Evolutionary conservation across 1,284 basidiomycete genomes (phyloP).

Genomic region (Marasmius tenuissimus): DNA sequence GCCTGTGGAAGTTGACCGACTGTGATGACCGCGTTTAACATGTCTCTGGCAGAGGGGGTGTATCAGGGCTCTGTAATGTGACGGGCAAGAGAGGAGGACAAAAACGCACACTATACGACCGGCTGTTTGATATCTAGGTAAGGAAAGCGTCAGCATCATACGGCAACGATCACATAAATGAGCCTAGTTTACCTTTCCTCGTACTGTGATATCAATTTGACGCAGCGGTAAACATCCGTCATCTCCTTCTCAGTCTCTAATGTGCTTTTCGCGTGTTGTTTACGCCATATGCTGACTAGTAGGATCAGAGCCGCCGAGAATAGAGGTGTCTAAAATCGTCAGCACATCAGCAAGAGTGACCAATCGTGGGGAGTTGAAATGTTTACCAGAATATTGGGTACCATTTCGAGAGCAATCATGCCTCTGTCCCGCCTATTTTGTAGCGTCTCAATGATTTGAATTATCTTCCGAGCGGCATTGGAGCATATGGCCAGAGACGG

Average conservation of each 20-base stretch:
- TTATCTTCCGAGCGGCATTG: constrained; percentile 82
- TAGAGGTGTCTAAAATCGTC: constrained; percentile 31
- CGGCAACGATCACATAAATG: neutral
- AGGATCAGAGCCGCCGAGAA: constrained; percentile 72
- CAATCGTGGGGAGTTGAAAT: neutral
- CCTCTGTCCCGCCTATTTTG: constrained; percentile 27
- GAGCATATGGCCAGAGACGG: constrained; percentile 83
- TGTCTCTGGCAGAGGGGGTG: neutral
- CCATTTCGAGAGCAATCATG: constrained; percentile 4
- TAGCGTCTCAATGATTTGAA: constrained; percentile 65
- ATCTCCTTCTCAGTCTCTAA: constrained; percentile 61
- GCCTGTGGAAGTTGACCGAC: neutral
- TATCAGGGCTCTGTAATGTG: neutral
- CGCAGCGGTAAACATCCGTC: constrained; percentile 69
- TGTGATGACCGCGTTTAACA: constrained; percentile 1
- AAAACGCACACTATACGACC: constrained; percentile 27
- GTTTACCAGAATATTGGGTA: constrained; percentile 43
- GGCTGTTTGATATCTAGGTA: constrained; percentile 43
- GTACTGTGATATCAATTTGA: constrained; percentile 53
- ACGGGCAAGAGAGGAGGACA: neutral
- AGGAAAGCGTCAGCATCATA: neutral
- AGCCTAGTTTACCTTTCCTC: constrained; percentile 43
- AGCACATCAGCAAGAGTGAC: neutral
- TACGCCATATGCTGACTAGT: constrained; percentile 73
- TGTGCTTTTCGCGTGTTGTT: constrained; percentile 50